phyloP scores from a whole-genome alignment of 768 basidiomycete genomes.

The Collybia sordida region DNA sequence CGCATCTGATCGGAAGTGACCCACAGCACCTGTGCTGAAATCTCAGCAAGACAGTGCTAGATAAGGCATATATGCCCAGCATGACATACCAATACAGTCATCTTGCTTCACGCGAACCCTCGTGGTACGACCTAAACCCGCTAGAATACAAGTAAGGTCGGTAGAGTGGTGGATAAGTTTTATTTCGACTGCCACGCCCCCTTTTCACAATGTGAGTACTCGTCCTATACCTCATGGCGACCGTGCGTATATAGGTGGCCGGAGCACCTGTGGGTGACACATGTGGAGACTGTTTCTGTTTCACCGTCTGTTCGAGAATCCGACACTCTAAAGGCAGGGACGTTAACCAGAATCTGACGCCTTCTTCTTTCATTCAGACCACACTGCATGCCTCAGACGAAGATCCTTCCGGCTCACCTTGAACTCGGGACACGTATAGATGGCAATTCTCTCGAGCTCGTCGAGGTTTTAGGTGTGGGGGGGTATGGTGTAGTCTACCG shows the following conservation, averaged over 20 bases:
- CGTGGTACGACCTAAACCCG: neutral
- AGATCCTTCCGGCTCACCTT: constrained; percentile 34
- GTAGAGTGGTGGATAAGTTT: neutral
- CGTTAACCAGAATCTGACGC: neutral
- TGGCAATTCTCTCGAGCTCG: constrained; percentile 76
- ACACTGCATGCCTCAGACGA: constrained; percentile 10
- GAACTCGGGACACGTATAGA: constrained; percentile 81
- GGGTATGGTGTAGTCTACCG: constrained; percentile 97
- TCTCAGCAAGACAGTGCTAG: too few species aligned
- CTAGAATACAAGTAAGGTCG: neutral
- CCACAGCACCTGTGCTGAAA: too few species aligned
- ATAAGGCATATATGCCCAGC: too few species aligned
- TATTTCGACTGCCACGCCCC: neutral
- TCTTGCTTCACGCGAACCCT: neutral
- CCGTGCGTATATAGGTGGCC: neutral
- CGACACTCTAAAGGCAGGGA: too few species aligned
- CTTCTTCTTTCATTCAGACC: neutral
- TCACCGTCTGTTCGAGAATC: constrained; percentile 1
- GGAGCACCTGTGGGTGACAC: neutral
- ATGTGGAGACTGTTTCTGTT: neutral
- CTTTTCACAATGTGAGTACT: constrained; percentile 2
- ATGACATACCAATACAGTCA: too few species aligned
- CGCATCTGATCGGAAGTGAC: too few species aligned
- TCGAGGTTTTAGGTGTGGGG: constrained; percentile 86
- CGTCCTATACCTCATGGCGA: constrained; percentile 3